Percentiles rank a stretch among this genome's conserved stretches.
Conservation (phyloP, 768 basidiomycete species). For the Mycena epipterygia region DNA sequence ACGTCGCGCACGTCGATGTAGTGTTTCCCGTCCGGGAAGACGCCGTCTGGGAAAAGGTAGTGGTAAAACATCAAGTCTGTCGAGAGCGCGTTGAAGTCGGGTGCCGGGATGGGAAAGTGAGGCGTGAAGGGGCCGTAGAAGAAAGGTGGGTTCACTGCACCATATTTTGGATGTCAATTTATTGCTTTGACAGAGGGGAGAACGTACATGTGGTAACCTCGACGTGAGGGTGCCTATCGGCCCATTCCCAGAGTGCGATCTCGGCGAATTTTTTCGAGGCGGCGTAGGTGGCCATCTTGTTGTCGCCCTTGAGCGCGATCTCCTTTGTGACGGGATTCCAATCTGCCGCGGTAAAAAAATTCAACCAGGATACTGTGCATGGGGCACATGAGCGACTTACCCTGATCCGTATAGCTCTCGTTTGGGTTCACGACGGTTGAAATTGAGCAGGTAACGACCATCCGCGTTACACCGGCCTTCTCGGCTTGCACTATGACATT, state of each 20-base stretch:
- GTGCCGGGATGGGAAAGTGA: conserved; percentile 31
- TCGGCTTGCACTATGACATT: conserved; percentile 53
- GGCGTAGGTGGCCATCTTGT: conserved; percentile 44
- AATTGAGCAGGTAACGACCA: conserved; percentile 51
- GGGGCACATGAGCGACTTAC: conserved; percentile 20
- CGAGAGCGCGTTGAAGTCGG: conserved; percentile 38
- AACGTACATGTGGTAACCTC: conserved; percentile 51
- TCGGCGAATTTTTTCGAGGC: conserved; percentile 56
- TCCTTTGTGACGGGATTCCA: conserved; percentile 50
- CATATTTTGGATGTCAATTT: conserved; percentile 31
- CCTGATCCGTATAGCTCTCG: no score
- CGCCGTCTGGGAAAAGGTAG: conserved; percentile 44
- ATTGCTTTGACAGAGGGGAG: neutral
- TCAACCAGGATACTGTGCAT: neutral
- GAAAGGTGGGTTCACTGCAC: conserved; percentile 54
- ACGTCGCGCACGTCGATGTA: conserved; percentile 51
- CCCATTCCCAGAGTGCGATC: conserved; percentile 54
- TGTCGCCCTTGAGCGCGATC: conserved; percentile 40
- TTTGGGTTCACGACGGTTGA: conserved; percentile 40
- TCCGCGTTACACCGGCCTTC: conserved; percentile 46
- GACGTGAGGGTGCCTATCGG: conserved; percentile 45
- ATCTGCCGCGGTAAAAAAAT: conserved; percentile 39
- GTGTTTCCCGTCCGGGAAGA: conserved; percentile 38
- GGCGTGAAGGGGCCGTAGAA: conserved; percentile 50
- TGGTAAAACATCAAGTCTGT: conserved; percentile 48